Conservation (phyloP, 441 rosid genomes). For the Euphorbia schlechtendalii region DNA sequence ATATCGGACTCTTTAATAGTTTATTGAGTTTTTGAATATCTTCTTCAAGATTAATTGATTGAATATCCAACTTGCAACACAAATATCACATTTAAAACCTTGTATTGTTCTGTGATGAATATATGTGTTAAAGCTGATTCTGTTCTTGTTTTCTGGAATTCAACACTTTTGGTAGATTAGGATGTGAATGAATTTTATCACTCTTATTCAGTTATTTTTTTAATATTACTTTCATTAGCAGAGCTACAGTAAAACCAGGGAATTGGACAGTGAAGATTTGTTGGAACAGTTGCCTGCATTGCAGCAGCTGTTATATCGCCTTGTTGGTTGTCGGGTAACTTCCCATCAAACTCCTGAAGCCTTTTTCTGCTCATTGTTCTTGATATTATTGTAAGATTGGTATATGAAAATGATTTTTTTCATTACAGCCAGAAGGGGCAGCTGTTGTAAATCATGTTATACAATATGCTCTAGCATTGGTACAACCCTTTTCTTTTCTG, state of each 20-base stretch:
- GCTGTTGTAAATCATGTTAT: slow-evolving; percentile 77
- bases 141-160: slow-evolving; percentile 4
- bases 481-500: slow-evolving; percentile 25
- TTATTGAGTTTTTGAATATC: background rate
- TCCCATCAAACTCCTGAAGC: slow-evolving; percentile 10
- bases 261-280: slow-evolving; percentile 72
- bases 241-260: slow-evolving; percentile 91
- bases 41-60: too few relatives aligned
- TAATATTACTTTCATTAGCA: slow-evolving; percentile 25
- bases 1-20: too few relatives aligned
- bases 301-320: slow-evolving; percentile 85
- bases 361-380: slow-evolving; percentile 1
- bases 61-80: too few relatives aligned
- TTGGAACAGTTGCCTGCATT: slow-evolving; percentile 86
- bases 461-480: slow-evolving; percentile 96
- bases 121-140: slow-evolving; percentile 2
- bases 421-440: slow-evolving; percentile 93
- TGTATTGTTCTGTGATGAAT: background rate
- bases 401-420: slow-evolving; percentile 14
- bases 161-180: slow-evolving; percentile 4
- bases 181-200: background rate
- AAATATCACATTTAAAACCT: background rate
- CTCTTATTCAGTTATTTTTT: background rate
- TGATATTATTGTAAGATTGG: slow-evolving; percentile 10
- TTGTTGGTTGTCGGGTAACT: slow-evolving; percentile 86